Evolutionary conservation across 2,329 filamentous ascomycete genomes (phyloP), one percentile per base, ranked within the genome.

Genomic region (Alternaria panax): DNA sequence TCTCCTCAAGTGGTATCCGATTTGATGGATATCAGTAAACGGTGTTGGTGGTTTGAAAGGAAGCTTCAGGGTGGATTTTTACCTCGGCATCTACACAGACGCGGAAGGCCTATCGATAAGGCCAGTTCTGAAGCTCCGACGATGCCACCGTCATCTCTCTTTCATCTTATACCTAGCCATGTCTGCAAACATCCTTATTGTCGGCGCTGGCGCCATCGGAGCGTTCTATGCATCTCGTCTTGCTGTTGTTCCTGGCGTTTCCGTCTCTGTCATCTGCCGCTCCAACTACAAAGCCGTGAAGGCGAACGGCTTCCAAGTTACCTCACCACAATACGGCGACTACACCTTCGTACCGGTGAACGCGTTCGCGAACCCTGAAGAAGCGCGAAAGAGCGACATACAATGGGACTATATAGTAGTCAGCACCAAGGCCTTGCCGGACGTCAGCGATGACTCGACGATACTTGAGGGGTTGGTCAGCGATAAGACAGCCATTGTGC

Each of bases 201-300:
- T 91, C 59, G 89, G 89, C 72, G 89, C 88, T 22, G 89, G 89
- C 65, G 89, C 89, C 61, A 88, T 92, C 41, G 89, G 89, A 55
- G 89, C 88, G 55, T 91, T 91, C 80, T 91, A 91, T 69, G 89
- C 87, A 46, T 90, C 88, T 7, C 83, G 89, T 22, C 82, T 91
- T 16, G 87, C 90, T 66, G 81, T 86, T 66, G 85, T 86, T 9
- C 66, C 71, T 2, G 83, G 85, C 55, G 80, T 88, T 40, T 80
- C 85, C 57, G 87, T 90, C 50, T 92, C 90, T 5, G 86, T 91
- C 43, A 87, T 91, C 54, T 91, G 90, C 64, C 86, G 90, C 48
- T 92, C 90, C 40, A 92, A 92, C 80, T 92, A 90, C 81, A 77
- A 81, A 24, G 85, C 85, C 32, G 87, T 92, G 45, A 82, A 84